Evolutionary conservation across 1,284 basidiomycete species (phyloP), one percentile per base, ranked within the genome.

Genomic region (Ustilago vetiveriae): DNA sequence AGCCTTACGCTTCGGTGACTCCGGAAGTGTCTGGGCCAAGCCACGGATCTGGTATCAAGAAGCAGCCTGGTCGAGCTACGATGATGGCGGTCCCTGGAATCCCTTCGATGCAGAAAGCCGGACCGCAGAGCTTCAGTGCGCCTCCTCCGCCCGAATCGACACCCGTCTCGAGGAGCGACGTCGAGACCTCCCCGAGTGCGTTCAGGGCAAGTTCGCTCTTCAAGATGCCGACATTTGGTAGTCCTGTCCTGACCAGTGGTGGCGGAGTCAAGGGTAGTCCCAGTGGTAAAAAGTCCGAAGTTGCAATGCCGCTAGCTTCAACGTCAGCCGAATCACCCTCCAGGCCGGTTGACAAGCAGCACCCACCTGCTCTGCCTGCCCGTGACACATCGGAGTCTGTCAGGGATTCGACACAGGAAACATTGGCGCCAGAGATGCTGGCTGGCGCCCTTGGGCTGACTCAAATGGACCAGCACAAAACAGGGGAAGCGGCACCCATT

Each of bases 81-180:
- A 79, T 79, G 76, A 79, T 79, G 76, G 65, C 74, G 1, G 56
- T 79, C 1, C 76, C 76, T 3, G 76, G 76, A 0, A 79, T 79
- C 22, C 76, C 71, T 4, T 60, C 72, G 3, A 74, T 70, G 58
- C 71, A 76, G 33, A 74, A 68, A 39, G 53, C 63, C 4, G 58
- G 53, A 14, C 73, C 73, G 29, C 73, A 77, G 54, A 75, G 72
- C 41, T 73, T 75, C 46, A 71, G 66, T 41, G 75, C 72, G 11
- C 69, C 72, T 37, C 47, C 51, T 1, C 57, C 50, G 14, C 41
- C 56, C 5, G 50, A 59, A 27, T 26, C 44, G 5, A 16, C 16
- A 2, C 9, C 46, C 21, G 46, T 43, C 4, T 11, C 45, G 7
- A 47, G 45, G 36, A 37, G 39, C 36, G 48, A 52, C 21, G 46